Evolutionary conservation across 768 basidiomycete species (phyloP).

Genomic region (Leccinum subgranulosum): DNA sequence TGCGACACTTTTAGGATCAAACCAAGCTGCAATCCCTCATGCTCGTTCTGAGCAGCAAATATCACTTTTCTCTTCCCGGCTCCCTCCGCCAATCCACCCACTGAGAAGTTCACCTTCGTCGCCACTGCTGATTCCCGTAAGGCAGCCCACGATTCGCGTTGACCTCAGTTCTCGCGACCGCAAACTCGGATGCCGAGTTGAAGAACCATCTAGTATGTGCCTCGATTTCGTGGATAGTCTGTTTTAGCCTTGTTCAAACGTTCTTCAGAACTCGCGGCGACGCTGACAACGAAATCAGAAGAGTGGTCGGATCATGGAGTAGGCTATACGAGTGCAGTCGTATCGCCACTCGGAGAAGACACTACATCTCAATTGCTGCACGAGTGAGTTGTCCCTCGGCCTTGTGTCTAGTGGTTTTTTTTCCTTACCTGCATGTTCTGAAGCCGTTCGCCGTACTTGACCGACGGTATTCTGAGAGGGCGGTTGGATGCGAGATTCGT

Average conservation of each 20-base stretch:
- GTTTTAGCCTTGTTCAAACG: background rate
- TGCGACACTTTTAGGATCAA: background rate
- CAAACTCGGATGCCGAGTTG: conserved; percentile 11
- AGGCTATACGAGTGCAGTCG: too few species aligned
- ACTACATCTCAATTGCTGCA: too few species aligned
- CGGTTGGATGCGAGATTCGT: conserved; percentile 2
- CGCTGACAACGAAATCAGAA: conserved; percentile 5
- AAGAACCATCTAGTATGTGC: conserved; percentile 4
- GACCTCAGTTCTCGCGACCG: conserved; percentile 8
- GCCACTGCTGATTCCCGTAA: background rate
- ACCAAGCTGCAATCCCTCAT: too few species aligned
- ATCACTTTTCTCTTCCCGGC: background rate
- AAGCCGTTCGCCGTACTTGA: too few species aligned
- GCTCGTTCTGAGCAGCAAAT: background rate
- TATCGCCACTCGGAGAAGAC: background rate
- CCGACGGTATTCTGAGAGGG: too few species aligned
- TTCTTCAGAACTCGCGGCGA: background rate
- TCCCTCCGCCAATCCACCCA: conserved; percentile 5
- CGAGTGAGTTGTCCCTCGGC: too few species aligned
- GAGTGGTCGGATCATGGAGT: conserved; percentile 6
- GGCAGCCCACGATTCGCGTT: conserved; percentile 4
- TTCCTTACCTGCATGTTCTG: too few species aligned
- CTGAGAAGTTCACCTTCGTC: background rate
- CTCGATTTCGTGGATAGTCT: background rate
- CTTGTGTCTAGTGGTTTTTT: too few species aligned